phyloP scores from a whole-genome alignment of 257 asterid genomes.

The Scutellaria galericulata region DNA sequence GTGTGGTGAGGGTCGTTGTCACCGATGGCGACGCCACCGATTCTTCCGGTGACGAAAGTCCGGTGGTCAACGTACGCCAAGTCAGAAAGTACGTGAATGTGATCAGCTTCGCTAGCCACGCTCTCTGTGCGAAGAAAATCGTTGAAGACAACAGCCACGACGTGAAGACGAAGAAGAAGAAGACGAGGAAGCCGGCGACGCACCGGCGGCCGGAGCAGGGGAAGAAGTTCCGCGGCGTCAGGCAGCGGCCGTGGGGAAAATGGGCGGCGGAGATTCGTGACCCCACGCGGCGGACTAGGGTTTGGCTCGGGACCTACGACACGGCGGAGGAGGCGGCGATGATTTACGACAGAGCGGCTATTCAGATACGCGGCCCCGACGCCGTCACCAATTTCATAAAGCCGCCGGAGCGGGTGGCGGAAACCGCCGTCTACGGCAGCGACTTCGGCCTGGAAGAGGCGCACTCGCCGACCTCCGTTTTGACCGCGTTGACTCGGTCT shows the following conservation, averaged over 20 bases:
- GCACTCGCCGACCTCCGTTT: conserved; percentile 67
- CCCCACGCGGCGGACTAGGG: conserved; percentile 50
- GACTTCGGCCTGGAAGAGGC: conserved; percentile 46
- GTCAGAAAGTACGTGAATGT: conserved; percentile 55
- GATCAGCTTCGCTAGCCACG: conserved; percentile 46
- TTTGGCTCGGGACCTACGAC: conserved; percentile 77
- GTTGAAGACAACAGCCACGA: too few relatives aligned
- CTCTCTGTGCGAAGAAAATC: too few relatives aligned
- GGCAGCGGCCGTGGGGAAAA: conserved; percentile 87
- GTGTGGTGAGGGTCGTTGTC: conserved; percentile 55
- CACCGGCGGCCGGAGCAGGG: not conserved
- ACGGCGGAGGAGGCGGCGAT: conserved; percentile 87
- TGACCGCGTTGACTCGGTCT: conserved; percentile 2
- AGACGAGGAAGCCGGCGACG: not conserved
- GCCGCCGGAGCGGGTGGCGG: conserved; percentile 40
- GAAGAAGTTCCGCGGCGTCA: conserved; percentile 72
- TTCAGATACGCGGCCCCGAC: conserved; percentile 55
- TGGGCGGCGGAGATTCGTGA: conserved; percentile 93
- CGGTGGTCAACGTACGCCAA: conserved; percentile 20
- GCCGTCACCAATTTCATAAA: conserved; percentile 59
- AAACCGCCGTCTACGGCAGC: not conserved
- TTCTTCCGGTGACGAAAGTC: conserved; percentile 58
- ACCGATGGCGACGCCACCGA: conserved; percentile 84
- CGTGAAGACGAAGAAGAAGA: conserved; percentile 14
- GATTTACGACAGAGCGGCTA: conserved; percentile 68